Evolutionary conservation across 768 basidiomycete species (phyloP).

Genomic region (Dioszegia hungarica): DNA sequence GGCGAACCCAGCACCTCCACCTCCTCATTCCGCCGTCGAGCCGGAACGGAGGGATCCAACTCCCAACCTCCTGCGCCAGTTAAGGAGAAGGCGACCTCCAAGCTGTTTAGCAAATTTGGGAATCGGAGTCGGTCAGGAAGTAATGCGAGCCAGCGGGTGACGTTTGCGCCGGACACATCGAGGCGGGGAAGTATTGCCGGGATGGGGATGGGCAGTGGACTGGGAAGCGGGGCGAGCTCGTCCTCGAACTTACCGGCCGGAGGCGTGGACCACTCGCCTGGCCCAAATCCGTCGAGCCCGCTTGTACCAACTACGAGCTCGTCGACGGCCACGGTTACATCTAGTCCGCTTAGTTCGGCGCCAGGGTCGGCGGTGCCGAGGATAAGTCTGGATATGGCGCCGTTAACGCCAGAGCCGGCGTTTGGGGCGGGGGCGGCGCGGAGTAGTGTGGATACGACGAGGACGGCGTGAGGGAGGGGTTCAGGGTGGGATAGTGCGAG

Average conservation of each 20-base stretch:
- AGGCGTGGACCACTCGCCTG: neutral
- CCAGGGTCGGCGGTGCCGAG: neutral
- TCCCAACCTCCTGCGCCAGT: neutral
- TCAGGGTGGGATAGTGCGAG: neutral
- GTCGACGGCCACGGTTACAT: neutral
- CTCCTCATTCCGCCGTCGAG: conserved; percentile 8
- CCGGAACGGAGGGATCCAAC: conserved; percentile 3
- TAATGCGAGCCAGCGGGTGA: conserved; percentile 2
- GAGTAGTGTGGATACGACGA: neutral
- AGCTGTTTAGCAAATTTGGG: conserved; percentile 5
- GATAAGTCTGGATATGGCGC: conserved; percentile 6
- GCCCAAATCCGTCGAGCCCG: neutral
- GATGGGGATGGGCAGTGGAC: neutral
- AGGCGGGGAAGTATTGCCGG: neutral
- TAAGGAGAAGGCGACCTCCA: conserved; percentile 4
- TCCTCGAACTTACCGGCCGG: neutral
- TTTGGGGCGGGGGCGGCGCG: neutral
- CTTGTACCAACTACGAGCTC: neutral
- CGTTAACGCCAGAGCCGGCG: neutral
- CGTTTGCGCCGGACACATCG: conserved; percentile 2
- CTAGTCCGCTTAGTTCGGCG: neutral
- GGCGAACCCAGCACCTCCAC: neutral
- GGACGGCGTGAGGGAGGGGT: neutral
- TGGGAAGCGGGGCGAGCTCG: conserved; percentile 1
- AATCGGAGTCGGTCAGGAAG: conserved; percentile 5